phyloP scores from a whole-genome alignment of 768 basidiomycete genomes.

The Tremella fuciformis region DNA sequence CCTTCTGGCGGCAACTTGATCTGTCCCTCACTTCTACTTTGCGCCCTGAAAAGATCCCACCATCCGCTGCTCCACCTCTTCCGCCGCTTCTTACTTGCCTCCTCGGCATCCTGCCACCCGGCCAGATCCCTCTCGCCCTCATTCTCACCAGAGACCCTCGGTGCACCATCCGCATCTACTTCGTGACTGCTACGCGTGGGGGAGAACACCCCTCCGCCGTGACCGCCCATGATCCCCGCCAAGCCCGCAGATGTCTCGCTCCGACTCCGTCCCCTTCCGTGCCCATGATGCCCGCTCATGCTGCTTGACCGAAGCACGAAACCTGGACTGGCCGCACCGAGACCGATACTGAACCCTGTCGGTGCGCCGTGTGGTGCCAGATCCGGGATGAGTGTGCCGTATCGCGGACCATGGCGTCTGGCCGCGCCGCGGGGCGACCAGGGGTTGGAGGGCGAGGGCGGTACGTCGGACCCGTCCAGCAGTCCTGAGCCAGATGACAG shows the following conservation, averaged over 20 bases:
- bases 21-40: too few species aligned
- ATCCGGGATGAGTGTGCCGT: slow-evolving; percentile 49
- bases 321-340: slow-evolving; percentile 51
- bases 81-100: too few species aligned
- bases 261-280: slow-evolving; percentile 22
- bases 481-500: background rate
- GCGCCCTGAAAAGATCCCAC: too few species aligned
- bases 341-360: slow-evolving; percentile 50
- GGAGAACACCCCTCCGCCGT: background rate
- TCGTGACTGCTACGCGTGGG: too few species aligned
- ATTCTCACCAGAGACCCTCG: too few species aligned
- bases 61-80: too few species aligned
- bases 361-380: slow-evolving; percentile 39
- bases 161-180: too few species aligned
- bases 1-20: too few species aligned
- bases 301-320: slow-evolving; percentile 43
- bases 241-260: slow-evolving; percentile 34
- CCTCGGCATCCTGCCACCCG: too few species aligned
- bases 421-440: slow-evolving; percentile 17
- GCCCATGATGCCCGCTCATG: slow-evolving; percentile 8
- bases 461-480: slow-evolving; percentile 5
- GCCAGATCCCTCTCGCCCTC: too few species aligned
- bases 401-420: slow-evolving; percentile 24
- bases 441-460: slow-evolving; percentile 13
- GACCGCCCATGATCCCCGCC: slow-evolving; percentile 27